A percentile compares a stretch with the other conserved stretches of the same genome.
These are phyloP conservation scores for Suhomyces kilbournensis DNA, from an alignment of 805 yeast genomes.

Conservation along the genomic window DNA sequence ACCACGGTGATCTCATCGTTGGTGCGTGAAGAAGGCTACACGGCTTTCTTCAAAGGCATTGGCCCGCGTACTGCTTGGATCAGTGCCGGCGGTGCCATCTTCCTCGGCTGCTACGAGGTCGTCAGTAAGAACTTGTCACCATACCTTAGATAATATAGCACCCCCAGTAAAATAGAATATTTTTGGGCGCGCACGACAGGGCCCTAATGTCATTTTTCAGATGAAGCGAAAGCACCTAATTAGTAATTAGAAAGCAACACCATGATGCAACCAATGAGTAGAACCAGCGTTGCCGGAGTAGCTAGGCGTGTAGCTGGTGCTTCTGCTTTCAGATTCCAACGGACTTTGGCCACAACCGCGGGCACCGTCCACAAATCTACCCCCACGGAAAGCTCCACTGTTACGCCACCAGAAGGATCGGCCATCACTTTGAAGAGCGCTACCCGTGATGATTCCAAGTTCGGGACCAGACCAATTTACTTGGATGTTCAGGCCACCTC, in stretches of 20 bases:
- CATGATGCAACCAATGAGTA: neutral
- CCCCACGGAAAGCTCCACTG: conserved; percentile 4
- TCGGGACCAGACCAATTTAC: conserved; percentile 87
- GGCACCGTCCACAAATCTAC: conserved; percentile 15
- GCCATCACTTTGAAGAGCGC: conserved; percentile 43
- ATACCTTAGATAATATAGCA: neutral
- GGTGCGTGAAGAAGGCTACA: conserved; percentile 67
- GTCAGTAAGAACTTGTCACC: conserved; percentile 40
- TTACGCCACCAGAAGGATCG: conserved; percentile 47
- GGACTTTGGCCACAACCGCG: conserved; percentile 12
- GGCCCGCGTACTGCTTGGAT: conserved; percentile 98
- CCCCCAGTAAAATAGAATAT: too few species aligned
- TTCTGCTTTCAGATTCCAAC: neutral
- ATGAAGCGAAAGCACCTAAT: neutral
- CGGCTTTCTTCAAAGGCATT: conserved; percentile 75
- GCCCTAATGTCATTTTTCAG: neutral
- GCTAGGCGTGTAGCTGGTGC: neutral
- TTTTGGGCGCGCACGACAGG: neutral
- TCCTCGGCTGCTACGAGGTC: conserved; percentile 88
- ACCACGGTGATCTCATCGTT: conserved; percentile 49
- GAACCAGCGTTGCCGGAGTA: neutral
- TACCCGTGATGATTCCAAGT: conserved; percentile 41
- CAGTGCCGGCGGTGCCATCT: conserved; percentile 96
- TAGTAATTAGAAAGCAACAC: neutral
- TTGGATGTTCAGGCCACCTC: conserved; percentile 98